Evolutionary conservation across 2,329 filamentous ascomycete genomes (phyloP), one percentile per base, ranked within the genome.

Genomic region (Cladophialophora immunda): DNA sequence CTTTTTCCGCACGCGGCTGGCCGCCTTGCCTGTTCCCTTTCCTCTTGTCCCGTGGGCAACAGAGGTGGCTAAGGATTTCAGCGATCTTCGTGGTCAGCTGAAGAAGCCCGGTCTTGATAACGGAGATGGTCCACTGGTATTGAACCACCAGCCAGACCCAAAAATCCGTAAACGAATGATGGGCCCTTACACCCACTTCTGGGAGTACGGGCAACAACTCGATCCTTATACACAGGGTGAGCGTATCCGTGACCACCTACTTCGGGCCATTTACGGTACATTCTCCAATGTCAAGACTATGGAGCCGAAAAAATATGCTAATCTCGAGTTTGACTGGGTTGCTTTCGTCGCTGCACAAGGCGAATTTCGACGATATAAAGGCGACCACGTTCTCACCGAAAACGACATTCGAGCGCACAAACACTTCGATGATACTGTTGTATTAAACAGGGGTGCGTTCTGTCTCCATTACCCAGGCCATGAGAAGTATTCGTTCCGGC

Each of bases 361-460:
- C 25, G 61, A 64, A 11, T 64, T 57, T 41, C 32, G 53, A 15
- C 30, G 61, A 25, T 64, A 64, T 34, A 56, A 58, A 25, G 61
- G 61, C 9, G 61, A 38, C 30, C 29, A 64, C 27, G 36, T 64
- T 19, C 53, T 64, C 2, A 57, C 32, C 53, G 61, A 64, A 22
- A 36, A 3, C 7, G 61, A 64, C 25, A 58, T 64, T 8, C 61
- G 61, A 2, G 22, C 2, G 13, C 61, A 64, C 27, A 50, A 22
- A 15, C 9, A 57, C 19, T 64, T 64, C 36, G 6, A 19, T 22
- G 70, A 78, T 29, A 95, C 98, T 78, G 93, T 98, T 54, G 93
- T 99, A 55, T 94, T 97, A 79, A 95, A 98, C 76, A 95, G 95
- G 79, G 95, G 94, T 76, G 95, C 95, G 62, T 86, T 99, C 45